phyloP scores from a whole-genome alignment of 106 monocot genomes.

The Dioscorea zingiberensis region DNA sequence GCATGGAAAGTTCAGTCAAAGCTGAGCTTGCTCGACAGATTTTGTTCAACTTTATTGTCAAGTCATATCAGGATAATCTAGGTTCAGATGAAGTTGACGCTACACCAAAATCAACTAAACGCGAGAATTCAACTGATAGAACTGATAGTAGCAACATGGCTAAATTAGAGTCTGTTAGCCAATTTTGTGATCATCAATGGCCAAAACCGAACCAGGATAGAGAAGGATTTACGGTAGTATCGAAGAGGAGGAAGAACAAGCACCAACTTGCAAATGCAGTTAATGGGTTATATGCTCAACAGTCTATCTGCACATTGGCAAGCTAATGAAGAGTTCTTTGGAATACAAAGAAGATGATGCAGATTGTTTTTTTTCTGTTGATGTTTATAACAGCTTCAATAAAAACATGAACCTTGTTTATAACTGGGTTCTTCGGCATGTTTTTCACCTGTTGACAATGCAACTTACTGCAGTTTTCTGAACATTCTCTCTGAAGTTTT shows the following conservation, averaged over 20 bases:
- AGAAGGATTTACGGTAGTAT: conserved; percentile 84
- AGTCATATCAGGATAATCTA: conserved; percentile 52
- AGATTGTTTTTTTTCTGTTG: no score
- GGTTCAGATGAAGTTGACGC: conserved; percentile 18
- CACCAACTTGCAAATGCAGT: conserved; percentile 48
- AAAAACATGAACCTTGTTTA: no score
- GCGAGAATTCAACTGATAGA: conserved; percentile 6
- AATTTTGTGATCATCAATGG: conserved; percentile 9
- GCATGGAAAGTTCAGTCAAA: conserved; percentile 19
- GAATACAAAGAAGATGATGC: no score
- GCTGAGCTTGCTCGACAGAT: conserved; percentile 81
- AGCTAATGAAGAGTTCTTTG: conserved; percentile 5
- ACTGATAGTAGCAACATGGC: background rate
- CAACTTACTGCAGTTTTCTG: no score
- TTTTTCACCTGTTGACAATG: no score
- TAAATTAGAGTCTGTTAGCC: conserved; percentile 3
- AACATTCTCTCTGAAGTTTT: no score
- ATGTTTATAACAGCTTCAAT: no score
- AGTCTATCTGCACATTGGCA: conserved; percentile 59
- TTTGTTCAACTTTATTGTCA: conserved; percentile 82
- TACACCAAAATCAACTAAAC: conserved; percentile 6
- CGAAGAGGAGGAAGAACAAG: conserved; percentile 56
- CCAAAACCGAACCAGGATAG: conserved; percentile 29
- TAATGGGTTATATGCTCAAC: conserved; percentile 50
- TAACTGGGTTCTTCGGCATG: no score